Base-by-base conservation (phyloP, 2,329 filamentous ascomycete species). In the Bipolaris zeicola region DNA sequence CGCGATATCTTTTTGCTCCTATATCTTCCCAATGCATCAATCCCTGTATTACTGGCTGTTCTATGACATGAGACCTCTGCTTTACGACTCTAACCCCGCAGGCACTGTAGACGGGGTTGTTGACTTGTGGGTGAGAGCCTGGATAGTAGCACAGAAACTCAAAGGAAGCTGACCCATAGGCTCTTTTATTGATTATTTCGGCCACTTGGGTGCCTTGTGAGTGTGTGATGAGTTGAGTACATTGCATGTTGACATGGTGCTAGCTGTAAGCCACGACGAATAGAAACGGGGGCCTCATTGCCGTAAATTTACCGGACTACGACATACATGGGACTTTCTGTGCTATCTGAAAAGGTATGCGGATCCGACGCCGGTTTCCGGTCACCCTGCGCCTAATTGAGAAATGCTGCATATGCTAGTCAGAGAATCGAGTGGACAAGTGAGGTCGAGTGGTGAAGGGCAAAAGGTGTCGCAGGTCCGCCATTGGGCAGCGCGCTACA, bases 401-500 rank as follows among this genome's bases (percentile, higher is more conserved):
- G 33, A 36, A 26, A 11, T 26, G 45, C 8, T 48, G 45, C 33
- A 48, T 43, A 43, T 28, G 26, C 26, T 28, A 28, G 26, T 28
- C 26, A 14, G 8, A 14, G 24, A 13, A 4, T 24, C 31, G 31
- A 36, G 33, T 20, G 14, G 6, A 5, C 8, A 46, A 36, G 18
- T 46, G 24, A 26, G 24, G 24, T 26, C 24, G 24, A 31, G 33
- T 56, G 24, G 37, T 48, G 38, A 22, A 48, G 49, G 28, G 43
- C 50, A 31, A 31, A 31, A 24, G 24, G 4, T 16, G 49, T 22
- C n/a, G 49, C 51, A 48, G 41, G 18, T n/a, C 33, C 26, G 22
- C 33, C 33, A 51, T 41, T 41, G 50, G 49, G 43, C 42, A 39
- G 45, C 38, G 49, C 49, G 43, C 43, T 22, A 44, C 28, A 39